Conservation (phyloP, 805 yeast species). For the Wickerhamomyces chambardii region DNA sequence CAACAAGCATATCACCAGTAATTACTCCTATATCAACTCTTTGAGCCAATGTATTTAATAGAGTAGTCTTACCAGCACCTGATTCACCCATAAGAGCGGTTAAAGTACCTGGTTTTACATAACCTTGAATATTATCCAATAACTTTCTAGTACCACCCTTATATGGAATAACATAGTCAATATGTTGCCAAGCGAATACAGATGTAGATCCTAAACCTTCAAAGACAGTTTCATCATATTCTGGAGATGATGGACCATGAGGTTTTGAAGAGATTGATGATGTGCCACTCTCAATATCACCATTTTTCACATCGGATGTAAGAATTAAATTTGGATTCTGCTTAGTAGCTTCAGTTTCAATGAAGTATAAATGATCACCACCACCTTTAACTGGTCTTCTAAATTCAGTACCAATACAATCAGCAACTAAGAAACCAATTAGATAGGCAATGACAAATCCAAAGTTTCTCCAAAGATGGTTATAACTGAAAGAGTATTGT, state of each 20-base stretch:
- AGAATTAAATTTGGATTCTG: neutral
- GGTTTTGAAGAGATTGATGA: neutral
- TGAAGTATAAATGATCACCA: constrained; percentile 35
- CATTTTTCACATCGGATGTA: neutral
- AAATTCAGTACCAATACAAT: constrained; percentile 46
- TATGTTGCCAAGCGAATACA: constrained; percentile 22
- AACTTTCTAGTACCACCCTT: constrained; percentile 29
- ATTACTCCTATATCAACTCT: constrained; percentile 45
- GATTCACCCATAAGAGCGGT: constrained; percentile 53
- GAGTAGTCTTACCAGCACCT: constrained; percentile 57
- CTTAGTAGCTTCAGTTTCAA: constrained; percentile 34
- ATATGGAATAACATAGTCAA: constrained; percentile 22
- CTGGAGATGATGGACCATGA: constrained; percentile 27
- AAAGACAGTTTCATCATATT: constrained; percentile 5
- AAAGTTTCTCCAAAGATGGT: constrained; percentile 74
- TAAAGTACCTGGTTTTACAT: constrained; percentile 59
- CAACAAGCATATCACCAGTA: constrained; percentile 50
- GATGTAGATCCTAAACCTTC: constrained; percentile 20
- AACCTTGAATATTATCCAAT: constrained; percentile 49
- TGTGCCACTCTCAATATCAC: constrained; percentile 6
- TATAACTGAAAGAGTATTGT: constrained; percentile 40
- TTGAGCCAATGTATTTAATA: constrained; percentile 42
- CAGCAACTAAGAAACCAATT: constrained; percentile 37
- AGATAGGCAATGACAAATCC: constrained; percentile 53
- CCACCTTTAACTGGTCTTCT: constrained; percentile 30